A percentile compares a stretch with the other conserved stretches of the same genome.
These are phyloP conservation scores for Acanthamoeba castellanii DNA, from an alignment of 208 protist genomes.

Conservation along the genomic window DNA sequence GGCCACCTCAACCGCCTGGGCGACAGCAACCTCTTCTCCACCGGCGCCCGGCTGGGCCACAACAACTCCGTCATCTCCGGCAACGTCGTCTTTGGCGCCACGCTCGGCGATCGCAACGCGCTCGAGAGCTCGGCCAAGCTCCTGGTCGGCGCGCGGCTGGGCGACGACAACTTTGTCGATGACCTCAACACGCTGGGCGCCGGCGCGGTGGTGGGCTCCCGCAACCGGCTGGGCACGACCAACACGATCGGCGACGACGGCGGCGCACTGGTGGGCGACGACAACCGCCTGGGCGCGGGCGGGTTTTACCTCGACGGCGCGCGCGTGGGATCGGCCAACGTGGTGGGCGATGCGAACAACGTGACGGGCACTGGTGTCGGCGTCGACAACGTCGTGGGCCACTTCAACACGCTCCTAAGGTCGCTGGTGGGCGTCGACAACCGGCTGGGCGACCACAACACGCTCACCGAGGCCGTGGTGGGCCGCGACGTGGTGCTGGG, in stretches of 20 bases:
- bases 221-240: background rate
- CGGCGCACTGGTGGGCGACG: background rate
- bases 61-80: background rate
- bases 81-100: background rate
- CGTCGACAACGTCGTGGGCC: background rate
- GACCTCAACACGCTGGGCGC: slow-evolving; percentile 3
- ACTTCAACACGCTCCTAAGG: background rate
- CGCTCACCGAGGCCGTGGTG: background rate
- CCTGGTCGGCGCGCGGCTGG: background rate
- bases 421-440: background rate
- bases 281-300: background rate
- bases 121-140: slow-evolving; percentile 3
- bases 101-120: background rate
- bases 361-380: background rate
- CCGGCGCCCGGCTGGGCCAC: background rate
- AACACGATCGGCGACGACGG: background rate
- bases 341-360: background rate
- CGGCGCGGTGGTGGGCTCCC: background rate
- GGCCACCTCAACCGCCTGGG: background rate
- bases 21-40: background rate
- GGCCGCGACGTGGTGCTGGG: background rate
- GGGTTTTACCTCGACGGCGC: background rate
- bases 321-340: background rate
- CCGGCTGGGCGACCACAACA: background rate
- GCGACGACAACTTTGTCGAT: background rate